phyloP scores from a whole-genome alignment of 2,329 filamentous ascomycete species.

The Arthrocladium fulminans region DNA sequence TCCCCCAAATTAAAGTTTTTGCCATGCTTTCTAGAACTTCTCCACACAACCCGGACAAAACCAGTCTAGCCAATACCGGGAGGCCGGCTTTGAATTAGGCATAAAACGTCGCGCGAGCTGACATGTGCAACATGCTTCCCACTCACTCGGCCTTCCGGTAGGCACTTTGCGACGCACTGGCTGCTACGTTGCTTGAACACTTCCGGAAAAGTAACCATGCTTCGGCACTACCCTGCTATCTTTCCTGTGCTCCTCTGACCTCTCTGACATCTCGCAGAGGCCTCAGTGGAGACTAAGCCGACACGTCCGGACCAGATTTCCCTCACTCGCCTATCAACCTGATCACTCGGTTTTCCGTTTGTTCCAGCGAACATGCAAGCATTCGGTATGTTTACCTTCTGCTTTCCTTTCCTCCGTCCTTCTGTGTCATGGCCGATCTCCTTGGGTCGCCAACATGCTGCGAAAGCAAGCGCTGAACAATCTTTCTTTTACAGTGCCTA shows the following conservation, averaged over 20 bases:
- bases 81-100: too few species aligned
- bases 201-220: neutral
- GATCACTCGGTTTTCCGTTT: neutral
- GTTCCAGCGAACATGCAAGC: slow-evolving; percentile 34
- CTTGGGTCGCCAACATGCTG: slow-evolving; percentile 24
- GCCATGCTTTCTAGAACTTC: too few species aligned
- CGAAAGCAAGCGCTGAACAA: slow-evolving; percentile 38
- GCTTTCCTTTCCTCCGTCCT: neutral
- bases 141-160: neutral
- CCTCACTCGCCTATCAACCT: slow-evolving; percentile 6
- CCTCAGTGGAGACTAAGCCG: neutral
- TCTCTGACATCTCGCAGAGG: neutral
- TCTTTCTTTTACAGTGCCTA: slow-evolving; percentile 35
- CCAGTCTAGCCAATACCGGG: too few species aligned
- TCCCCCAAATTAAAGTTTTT: too few species aligned
- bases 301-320: neutral
- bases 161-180: neutral
- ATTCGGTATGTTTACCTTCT: slow-evolving; percentile 23
- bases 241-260: neutral
- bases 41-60: too few species aligned
- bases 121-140: slow-evolving; percentile 3
- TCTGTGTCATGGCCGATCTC: neutral
- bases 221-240: neutral
- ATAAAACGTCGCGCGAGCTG: neutral
- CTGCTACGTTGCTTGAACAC: neutral